Evolutionary conservation across 1,284 basidiomycete species (phyloP).

Genomic region (Puccinia coronata): DNA sequence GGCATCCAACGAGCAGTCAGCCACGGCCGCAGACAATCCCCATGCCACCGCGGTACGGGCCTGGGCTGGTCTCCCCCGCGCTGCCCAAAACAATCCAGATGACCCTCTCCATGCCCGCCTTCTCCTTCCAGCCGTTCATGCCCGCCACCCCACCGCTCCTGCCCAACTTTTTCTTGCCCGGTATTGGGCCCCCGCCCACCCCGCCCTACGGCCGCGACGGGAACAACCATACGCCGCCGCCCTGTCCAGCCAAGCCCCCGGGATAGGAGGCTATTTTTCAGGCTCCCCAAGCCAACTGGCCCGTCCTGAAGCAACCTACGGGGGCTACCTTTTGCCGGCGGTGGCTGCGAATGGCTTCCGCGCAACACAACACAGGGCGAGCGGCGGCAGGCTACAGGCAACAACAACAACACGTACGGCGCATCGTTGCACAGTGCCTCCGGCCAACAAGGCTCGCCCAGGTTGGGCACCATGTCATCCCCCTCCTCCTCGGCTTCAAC

Average conservation of each 20-base stretch:
- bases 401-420: too few species aligned
- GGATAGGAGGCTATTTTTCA: too few species aligned
- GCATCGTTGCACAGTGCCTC: too few species aligned
- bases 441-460: too few species aligned
- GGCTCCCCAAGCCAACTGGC: too few species aligned
- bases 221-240: not conserved
- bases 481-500: too few species aligned
- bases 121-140: conserved; percentile 58
- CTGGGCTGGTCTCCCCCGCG: conserved; percentile 5
- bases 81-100: conserved; percentile 51
- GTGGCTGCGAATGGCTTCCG: too few species aligned
- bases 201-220: conserved; percentile 50
- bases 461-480: too few species aligned
- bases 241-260: not conserved
- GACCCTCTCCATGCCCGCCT: conserved; percentile 61
- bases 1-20: conserved; percentile 17
- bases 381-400: too few species aligned
- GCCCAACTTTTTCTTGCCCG: conserved; percentile 58
- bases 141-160: conserved; percentile 60
- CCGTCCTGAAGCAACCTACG: too few species aligned
- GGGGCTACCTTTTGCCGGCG: too few species aligned
- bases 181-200: conserved; percentile 57
- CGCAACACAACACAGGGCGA: too few species aligned
- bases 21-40: conserved; percentile 27
- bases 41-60: conserved; percentile 34